Evolutionary conservation across 2,329 filamentous ascomycete species (phyloP), one percentile per base, ranked within the genome.

Genomic region (Golovinomyces cichoracearum): DNA sequence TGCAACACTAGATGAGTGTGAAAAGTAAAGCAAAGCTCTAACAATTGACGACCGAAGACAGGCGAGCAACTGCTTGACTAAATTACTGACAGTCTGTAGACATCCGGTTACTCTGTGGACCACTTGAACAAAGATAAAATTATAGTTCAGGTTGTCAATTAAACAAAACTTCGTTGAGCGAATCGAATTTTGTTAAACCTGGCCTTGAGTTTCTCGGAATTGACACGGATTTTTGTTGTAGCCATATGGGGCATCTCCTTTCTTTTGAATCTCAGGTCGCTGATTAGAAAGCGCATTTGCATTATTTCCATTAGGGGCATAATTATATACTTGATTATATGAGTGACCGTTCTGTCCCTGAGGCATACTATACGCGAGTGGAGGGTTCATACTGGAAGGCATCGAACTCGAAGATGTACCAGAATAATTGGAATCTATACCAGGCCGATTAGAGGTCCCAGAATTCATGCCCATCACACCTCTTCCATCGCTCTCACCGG

Each of bases 341-440:
- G 57, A 57, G 51, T 60, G 57, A 60, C 73, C 74, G 59, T 74
- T 76, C 64, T 77, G 71, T 59, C 65, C 66, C 56, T 69, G 71
- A 50, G 71, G 69, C 71, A 78, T 72, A 64, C 66, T 76, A 65
- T 76, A 79, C 56, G 72, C 68, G 49, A 60, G 53, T 66, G 75
- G 72, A 61, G 74, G 71, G 65, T 71, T 72, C 64, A 72, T 70
- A 63, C 68, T 72, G 57, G 67, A 65, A 47, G 68, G 66, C 75
- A 83, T 81, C 60, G 72, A 66, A 62, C 66, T 72, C 51, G 68
- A 64, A 52, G 74, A 69, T 52, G 73, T 71, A 58, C 67, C 66
- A 56, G 68, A 71, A 61, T 78, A 78, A 51, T 65, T 64, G 63
- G 74, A 71, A 51, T 68, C 64, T 54, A 66, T 68, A 56, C 61